A percentile compares a stretch with the other conserved stretches of the same genome.
These are phyloP conservation scores for Nigrospora oryzae DNA, from an alignment of 2,329 filamentous ascomycete genomes.

Conservation along the genomic window DNA sequence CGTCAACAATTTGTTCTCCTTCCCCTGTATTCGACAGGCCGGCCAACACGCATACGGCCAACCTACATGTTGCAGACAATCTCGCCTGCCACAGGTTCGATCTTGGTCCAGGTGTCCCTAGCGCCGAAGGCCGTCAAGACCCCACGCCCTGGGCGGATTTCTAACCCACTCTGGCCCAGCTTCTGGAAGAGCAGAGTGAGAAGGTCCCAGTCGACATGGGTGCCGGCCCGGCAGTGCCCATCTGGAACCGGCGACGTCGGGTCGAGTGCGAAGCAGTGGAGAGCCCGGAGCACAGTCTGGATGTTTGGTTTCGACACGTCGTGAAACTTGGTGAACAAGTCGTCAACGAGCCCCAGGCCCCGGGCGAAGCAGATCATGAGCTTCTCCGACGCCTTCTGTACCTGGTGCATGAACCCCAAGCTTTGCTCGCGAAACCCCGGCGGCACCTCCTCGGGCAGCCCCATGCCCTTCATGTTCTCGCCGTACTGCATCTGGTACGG, in stretches of 20 bases:
- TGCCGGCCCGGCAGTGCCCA: slow-evolving; percentile 51
- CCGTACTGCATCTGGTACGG: slow-evolving; percentile 56
- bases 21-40: not conserved
- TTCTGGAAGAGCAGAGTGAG: slow-evolving; percentile 56
- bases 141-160: slow-evolving; percentile 58
- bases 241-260: slow-evolving; percentile 24
- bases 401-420: slow-evolving; percentile 44
- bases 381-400: slow-evolving; percentile 43
- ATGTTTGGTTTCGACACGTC: slow-evolving; percentile 37
- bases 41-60: not conserved
- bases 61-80: slow-evolving; percentile 53
- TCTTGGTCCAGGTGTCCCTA: slow-evolving; percentile 54
- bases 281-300: slow-evolving; percentile 45
- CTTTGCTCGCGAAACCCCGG: slow-evolving; percentile 37
- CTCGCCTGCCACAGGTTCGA: slow-evolving; percentile 43
- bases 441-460: slow-evolving; percentile 38
- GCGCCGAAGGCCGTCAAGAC: slow-evolving; percentile 49
- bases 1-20: not conserved
- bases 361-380: slow-evolving; percentile 52
- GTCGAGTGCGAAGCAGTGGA: slow-evolving; percentile 47
- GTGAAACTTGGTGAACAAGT: slow-evolving; percentile 48
- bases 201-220: slow-evolving; percentile 57
- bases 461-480: slow-evolving; percentile 40
- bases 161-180: slow-evolving; percentile 50
- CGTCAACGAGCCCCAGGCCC: slow-evolving; percentile 45